phyloP scores from a whole-genome alignment of 2,329 filamentous ascomycete genomes.

The Venturia carpophila region DNA sequence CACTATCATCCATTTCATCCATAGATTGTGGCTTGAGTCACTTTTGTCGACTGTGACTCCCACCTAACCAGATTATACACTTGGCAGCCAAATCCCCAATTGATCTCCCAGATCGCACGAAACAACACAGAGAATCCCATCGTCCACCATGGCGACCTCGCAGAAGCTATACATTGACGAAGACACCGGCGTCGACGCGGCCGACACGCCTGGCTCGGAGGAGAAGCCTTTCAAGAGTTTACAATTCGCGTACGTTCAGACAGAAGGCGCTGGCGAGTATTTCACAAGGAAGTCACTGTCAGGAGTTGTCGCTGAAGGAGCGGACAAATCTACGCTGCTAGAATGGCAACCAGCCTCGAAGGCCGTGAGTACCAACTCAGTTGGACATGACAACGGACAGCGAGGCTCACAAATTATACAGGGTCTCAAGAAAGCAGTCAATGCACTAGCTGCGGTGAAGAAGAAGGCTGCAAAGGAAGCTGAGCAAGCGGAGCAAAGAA shows the following conservation, averaged over 20 bases:
- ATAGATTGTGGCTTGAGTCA: neutral
- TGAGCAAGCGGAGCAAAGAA: constrained; percentile 62
- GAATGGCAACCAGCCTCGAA: constrained; percentile 79
- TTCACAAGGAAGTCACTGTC: constrained; percentile 52
- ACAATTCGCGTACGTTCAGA: constrained; percentile 66
- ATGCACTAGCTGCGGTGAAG: constrained; percentile 65
- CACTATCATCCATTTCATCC: too few relatives aligned
- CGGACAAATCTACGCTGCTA: constrained; percentile 55
- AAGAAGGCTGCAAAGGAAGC: constrained; percentile 77
- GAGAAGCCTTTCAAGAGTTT: constrained; percentile 74
- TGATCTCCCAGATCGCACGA: constrained; percentile 13
- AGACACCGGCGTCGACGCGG: constrained; percentile 65
- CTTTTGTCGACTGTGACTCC: neutral
- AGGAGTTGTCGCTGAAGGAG: constrained; percentile 35
- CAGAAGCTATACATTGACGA: constrained; percentile 66
- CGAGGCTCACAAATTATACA: constrained; percentile 2
- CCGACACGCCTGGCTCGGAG: constrained; percentile 58
- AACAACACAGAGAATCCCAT: constrained; percentile 4
- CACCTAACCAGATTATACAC: neutral
- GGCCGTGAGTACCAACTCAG: constrained; percentile 35
- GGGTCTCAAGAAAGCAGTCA: constrained; percentile 75
- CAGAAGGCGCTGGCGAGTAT: constrained; percentile 56
- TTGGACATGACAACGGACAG: neutral
- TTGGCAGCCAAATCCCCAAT: constrained; percentile 9
- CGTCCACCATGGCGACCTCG: constrained; percentile 12